Percentiles rank a stretch among this genome's conserved stretches.
These are phyloP conservation scores for Fusarium guadeloupense DNA, from an alignment of 2,329 filamentous ascomycete species.

Conservation along the genomic window DNA sequence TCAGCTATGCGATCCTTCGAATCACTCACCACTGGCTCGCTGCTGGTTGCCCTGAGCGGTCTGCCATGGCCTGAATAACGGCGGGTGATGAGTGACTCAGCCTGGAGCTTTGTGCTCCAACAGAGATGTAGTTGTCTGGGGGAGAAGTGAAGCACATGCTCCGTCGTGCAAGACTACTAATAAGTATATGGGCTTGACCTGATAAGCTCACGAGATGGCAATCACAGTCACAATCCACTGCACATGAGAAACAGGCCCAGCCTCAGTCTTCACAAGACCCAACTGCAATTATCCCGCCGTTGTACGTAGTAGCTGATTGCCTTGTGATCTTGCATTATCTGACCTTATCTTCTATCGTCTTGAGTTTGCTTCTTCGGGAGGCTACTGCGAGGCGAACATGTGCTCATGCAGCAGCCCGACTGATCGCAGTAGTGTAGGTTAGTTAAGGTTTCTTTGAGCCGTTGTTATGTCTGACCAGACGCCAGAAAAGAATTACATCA, in stretches of 20 bases:
- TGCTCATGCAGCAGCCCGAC: not conserved
- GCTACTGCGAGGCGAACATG: not conserved
- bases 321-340: no score
- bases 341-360: not conserved
- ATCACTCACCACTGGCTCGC: conserved; percentile 1
- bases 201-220: conserved; percentile 33
- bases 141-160: conserved; percentile 28
- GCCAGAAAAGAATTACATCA: no score
- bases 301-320: no score
- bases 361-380: not conserved
- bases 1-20: conserved; percentile 7
- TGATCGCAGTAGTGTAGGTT: no score
- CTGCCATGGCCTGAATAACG: conserved; percentile 14
- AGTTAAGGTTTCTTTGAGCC: no score
- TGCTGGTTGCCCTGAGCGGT: conserved; percentile 27
- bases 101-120: conserved; percentile 1
- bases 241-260: conserved; percentile 7
- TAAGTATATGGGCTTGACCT: not conserved
- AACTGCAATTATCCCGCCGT: no score
- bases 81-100: conserved; percentile 9
- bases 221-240: conserved; percentile 24
- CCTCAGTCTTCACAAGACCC: not conserved
- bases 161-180: not conserved
- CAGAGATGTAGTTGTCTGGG: conserved; percentile 26
- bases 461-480: no score